Percentiles rank a stretch among this genome's conserved stretches.
phyloP scores from a whole-genome alignment of 768 basidiomycete species.

The Cyclocybe cylindracea region DNA sequence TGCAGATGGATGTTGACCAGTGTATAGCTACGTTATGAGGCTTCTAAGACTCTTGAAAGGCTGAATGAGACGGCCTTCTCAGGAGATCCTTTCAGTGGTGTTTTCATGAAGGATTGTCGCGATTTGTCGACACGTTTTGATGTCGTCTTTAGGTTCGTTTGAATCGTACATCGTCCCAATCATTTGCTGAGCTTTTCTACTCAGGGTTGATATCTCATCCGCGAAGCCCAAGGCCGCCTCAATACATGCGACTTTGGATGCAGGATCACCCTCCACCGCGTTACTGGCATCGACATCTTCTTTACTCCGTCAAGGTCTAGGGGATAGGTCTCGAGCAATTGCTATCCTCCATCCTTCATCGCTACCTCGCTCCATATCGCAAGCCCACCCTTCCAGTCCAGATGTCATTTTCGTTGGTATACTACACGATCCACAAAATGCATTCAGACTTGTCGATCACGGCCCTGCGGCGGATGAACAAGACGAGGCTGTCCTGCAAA shows the following conservation, averaged over 20 bases:
- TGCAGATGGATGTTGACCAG: not conserved
- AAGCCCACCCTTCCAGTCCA: constrained; percentile 53
- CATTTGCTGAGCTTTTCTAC: not conserved
- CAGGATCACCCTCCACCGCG: constrained; percentile 59
- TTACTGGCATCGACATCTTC: constrained; percentile 53
- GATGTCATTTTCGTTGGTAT: constrained; percentile 70
- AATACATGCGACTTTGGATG: constrained; percentile 50
- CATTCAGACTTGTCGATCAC: constrained; percentile 88
- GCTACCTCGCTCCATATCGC: constrained; percentile 45
- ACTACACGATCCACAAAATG: constrained; percentile 68
- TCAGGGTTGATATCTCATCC: constrained; percentile 57
- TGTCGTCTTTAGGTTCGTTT: constrained; percentile 55
- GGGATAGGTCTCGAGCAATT: constrained; percentile 67
- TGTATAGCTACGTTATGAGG: constrained; percentile 72
- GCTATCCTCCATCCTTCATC: constrained; percentile 59
- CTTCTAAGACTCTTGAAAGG: constrained; percentile 65
- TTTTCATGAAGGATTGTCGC: constrained; percentile 74
- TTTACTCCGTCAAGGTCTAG: constrained; percentile 65
- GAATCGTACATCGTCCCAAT: not conserved
- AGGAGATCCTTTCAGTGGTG: constrained; percentile 65
- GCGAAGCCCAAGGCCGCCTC: constrained; percentile 46
- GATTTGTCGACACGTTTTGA: constrained; percentile 73
- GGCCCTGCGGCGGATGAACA: constrained; percentile 77
- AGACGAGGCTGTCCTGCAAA: constrained; percentile 46
- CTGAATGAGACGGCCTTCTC: constrained; percentile 49